Conservation (phyloP, 148 eudicot genomes). For the Drosera capensis region DNA sequence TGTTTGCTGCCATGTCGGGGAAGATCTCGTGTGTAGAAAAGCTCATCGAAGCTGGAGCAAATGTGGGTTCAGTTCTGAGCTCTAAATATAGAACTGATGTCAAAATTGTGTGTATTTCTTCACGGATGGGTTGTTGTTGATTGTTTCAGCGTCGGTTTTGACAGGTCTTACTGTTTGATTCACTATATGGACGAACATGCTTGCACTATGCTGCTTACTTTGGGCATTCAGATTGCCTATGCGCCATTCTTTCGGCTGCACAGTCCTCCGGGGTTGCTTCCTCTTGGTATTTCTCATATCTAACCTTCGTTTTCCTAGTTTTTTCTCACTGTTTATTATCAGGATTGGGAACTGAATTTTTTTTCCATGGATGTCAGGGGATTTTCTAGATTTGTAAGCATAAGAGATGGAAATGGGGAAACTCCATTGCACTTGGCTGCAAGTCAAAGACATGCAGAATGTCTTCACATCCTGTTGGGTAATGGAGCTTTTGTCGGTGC, state of each 20-base stretch:
- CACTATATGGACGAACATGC: slow-evolving; percentile 14
- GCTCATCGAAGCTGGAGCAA: slow-evolving; percentile 21
- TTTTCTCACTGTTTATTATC: background rate
- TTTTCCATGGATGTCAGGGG: slow-evolving; percentile 12
- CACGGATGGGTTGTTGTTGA: slow-evolving; percentile 1
- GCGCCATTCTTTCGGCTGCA: slow-evolving; percentile 15
- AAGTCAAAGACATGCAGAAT: slow-evolving; percentile 8
- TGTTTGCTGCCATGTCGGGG: slow-evolving; percentile 21
- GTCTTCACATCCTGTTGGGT: slow-evolving; percentile 17
- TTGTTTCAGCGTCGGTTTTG: slow-evolving; percentile 4
- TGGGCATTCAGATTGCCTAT: slow-evolving; percentile 21
- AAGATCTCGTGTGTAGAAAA: slow-evolving; percentile 15
- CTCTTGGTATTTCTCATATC: slow-evolving; percentile 17
- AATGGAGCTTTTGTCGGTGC: no score
- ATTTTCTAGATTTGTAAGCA: slow-evolving; percentile 20
- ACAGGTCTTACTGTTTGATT: slow-evolving; percentile 21
- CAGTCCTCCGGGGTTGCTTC: slow-evolving; percentile 12
- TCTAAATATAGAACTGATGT: background rate
- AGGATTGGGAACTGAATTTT: no score
- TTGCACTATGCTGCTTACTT: slow-evolving; percentile 22
- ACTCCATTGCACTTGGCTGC: slow-evolving; percentile 23
- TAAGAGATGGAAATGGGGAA: slow-evolving; percentile 16
- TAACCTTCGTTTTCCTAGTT: slow-evolving; percentile 10
- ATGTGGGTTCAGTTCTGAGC: slow-evolving; percentile 6
- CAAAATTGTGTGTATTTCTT: background rate